Conservation (phyloP, 2,329 filamentous ascomycete genomes). For the Venturia nashicola region DNA sequence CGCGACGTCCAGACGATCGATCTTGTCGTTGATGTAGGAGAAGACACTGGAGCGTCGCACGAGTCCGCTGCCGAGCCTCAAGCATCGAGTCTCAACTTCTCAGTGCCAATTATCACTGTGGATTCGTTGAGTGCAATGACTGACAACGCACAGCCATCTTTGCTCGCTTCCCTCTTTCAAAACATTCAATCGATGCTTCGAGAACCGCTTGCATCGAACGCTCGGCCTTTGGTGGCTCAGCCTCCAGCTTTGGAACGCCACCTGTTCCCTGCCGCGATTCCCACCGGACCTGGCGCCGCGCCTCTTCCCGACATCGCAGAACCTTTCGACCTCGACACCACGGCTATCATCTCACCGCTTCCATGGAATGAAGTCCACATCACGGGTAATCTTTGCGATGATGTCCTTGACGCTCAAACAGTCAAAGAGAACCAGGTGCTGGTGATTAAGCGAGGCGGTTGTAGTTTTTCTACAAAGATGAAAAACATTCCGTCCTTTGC, state of each 20-base stretch:
- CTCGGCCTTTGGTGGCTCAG: background rate
- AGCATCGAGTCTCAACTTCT: background rate
- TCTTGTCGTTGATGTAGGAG: slow-evolving; percentile 48
- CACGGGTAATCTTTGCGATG: slow-evolving; percentile 52
- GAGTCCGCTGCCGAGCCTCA: background rate
- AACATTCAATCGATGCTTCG: slow-evolving; percentile 24
- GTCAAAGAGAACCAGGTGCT: slow-evolving; percentile 58
- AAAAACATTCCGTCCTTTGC: slow-evolving; percentile 70
- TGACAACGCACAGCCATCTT: slow-evolving; percentile 12
- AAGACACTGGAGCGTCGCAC: background rate
- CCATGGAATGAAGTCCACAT: slow-evolving; percentile 62
- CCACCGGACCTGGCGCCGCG: slow-evolving; percentile 51
- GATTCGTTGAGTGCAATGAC: slow-evolving; percentile 15
- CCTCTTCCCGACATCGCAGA: slow-evolving; percentile 56
- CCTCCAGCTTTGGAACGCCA: slow-evolving; percentile 15
- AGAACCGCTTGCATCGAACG: slow-evolving; percentile 9
- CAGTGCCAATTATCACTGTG: slow-evolving; percentile 9
- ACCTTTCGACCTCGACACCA: slow-evolving; percentile 27
- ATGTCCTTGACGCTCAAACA: slow-evolving; percentile 39
- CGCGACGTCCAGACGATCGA: slow-evolving; percentile 64
- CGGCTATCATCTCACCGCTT: slow-evolving; percentile 35
- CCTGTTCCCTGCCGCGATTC: slow-evolving; percentile 38
- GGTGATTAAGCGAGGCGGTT: slow-evolving; percentile 69
- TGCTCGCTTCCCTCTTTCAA: slow-evolving; percentile 21
- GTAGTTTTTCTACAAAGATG: slow-evolving; percentile 74